Percentiles rank a stretch among this genome's conserved stretches.
These are phyloP conservation scores for Polysphondylium violaceum DNA, from an alignment of 78 protist genomes.

Conservation along the genomic window DNA sequence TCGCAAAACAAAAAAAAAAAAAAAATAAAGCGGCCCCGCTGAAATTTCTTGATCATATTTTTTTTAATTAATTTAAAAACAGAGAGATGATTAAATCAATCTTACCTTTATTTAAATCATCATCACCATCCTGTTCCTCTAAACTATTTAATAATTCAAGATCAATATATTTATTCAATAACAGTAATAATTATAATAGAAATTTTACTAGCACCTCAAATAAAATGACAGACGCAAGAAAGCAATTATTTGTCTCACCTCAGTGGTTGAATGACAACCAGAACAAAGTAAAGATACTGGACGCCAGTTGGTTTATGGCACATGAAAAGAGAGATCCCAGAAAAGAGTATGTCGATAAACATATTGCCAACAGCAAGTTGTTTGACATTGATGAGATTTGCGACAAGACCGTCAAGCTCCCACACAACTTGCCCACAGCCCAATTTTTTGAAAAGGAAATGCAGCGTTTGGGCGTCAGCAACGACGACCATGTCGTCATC, in stretches of 20 bases:
- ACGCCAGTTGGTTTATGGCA: constrained; percentile 77
- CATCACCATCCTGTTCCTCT: too few species aligned
- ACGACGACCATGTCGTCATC: constrained; percentile 73
- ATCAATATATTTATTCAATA: too few species aligned
- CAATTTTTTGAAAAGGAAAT: constrained; percentile 27
- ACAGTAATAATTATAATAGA: too few species aligned
- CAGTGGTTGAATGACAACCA: constrained; percentile 65
- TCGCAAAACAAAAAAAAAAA: too few species aligned
- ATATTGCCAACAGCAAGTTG: constrained; percentile 3
- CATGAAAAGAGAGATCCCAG: constrained; percentile 71
- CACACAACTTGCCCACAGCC: constrained; percentile 71
- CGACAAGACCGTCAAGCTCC: constrained; percentile 52
- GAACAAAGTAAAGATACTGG: constrained; percentile 52
- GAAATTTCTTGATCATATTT: too few species aligned
- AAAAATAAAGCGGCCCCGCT: too few species aligned
- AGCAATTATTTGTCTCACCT: constrained; percentile 58
- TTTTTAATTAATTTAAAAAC: too few species aligned
- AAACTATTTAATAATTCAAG: too few species aligned
- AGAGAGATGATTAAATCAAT: too few species aligned
- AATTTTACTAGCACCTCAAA: neutral
- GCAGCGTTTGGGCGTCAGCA: constrained; percentile 47
- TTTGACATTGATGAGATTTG: constrained; percentile 72
- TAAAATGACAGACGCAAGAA: neutral
- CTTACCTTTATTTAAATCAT: too few species aligned
- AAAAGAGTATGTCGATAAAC: constrained; percentile 20